Evolutionary conservation across 2,329 filamentous ascomycete species (phyloP), one percentile per base, ranked within the genome.

Genomic region (Zymoseptoria crescenta): DNA sequence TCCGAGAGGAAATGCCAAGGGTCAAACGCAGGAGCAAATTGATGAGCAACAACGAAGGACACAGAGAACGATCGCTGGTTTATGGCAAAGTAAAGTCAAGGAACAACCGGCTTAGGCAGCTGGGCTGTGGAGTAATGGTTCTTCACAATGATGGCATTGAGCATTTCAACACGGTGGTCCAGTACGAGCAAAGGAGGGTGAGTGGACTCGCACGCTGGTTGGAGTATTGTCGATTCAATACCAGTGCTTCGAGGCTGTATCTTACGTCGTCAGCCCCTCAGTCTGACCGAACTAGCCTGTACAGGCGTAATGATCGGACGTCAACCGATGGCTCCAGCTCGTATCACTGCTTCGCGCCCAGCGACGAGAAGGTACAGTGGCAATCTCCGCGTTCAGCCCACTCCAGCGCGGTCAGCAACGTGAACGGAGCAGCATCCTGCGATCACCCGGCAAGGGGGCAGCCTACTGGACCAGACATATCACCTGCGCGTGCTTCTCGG

Each of bases 11-110:
- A 80, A 86, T 67, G 83, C 79, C 1, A 77, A 80, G 28, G 83
- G 83, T 1, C 83, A 86, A 73, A 85, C 82, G 4, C 81, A 84
- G 64, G 79, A 81, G 66, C 83, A 85, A 76, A 86, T 86, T 58
- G 73, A 75, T 49, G 80, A 81, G 64, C 83, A 86, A 72, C 80
- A 85, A 70, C 75, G 81, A 49, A 78, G 78, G 67, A 83, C 86
- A 49, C 78, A 82, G 66, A 81, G 84, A 68, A 82, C 80, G 59
- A 79, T 81, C 59, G 77, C 79, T 63, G 83, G 82, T 1, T 67
- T 86, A 64, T 86, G 83, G 83, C 63, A 65, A 53, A 61, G 60
- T 27, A 66, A 66, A 54, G 59, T 56, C 19, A 56, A 65, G 50
- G 60, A 59, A 24, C 62, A 62, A 29, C 55, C 58, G 24, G 56